phyloP scores from a whole-genome alignment of 306 rosid species.

The Castanopsis chinensis region DNA sequence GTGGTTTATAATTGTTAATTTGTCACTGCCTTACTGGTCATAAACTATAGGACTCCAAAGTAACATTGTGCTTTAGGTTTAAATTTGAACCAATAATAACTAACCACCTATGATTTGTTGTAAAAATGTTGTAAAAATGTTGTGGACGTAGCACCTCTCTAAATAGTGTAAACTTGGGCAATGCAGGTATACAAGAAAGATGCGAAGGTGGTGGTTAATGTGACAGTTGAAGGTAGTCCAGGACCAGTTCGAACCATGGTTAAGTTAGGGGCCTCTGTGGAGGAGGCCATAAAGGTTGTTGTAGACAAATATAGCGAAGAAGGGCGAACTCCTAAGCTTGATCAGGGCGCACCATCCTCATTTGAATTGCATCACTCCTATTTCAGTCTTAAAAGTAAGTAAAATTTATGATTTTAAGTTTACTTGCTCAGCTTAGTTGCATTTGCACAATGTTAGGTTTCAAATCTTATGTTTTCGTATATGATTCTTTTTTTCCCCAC shows the following conservation, averaged over 20 bases:
- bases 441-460: background rate
- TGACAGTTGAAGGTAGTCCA: constrained; percentile 86
- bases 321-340: constrained; percentile 69
- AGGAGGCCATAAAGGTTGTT: constrained; percentile 59
- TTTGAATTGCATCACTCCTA: constrained; percentile 71
- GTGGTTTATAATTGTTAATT: background rate
- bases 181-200: constrained; percentile 59
- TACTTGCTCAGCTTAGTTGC: background rate
- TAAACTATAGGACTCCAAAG: background rate
- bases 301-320: constrained; percentile 68
- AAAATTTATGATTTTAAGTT: background rate
- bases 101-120: too few relatives aligned
- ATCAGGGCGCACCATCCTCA: constrained; percentile 25
- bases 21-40: background rate
- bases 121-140: too few relatives aligned
- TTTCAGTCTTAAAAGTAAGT: constrained; percentile 83
- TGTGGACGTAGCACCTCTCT: too few relatives aligned
- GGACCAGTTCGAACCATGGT: constrained; percentile 81
- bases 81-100: too few relatives aligned
- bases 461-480: background rate
- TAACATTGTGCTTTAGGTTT: background rate
- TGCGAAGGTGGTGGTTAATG: constrained; percentile 83
- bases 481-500: background rate
- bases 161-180: background rate
- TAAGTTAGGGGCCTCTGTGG: constrained; percentile 72